A percentile compares a stretch with the other conserved stretches of the same genome.
Conservation (phyloP, 2,329 filamentous ascomycete species). For the Sporothrix dimorphospora region DNA sequence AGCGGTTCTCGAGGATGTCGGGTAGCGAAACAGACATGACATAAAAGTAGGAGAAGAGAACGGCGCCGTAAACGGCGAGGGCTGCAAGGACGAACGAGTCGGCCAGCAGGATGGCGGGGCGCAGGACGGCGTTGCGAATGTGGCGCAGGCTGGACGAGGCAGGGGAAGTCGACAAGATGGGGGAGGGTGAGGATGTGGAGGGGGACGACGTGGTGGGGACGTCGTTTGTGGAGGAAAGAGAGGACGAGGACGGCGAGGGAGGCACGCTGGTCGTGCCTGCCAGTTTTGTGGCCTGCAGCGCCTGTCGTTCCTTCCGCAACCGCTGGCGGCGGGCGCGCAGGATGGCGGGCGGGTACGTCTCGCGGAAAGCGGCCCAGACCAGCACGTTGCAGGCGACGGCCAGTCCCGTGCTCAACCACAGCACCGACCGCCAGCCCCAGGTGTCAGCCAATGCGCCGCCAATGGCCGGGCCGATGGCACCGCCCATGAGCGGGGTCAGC, state of each 20-base stretch:
- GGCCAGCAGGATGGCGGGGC: constrained; percentile 53
- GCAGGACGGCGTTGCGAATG: constrained; percentile 49
- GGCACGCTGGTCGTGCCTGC: neutral
- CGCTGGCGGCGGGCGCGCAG: constrained; percentile 49
- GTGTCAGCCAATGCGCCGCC: constrained; percentile 41
- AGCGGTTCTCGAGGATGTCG: constrained; percentile 52
- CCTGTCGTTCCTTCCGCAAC: constrained; percentile 35
- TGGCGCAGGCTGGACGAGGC: constrained; percentile 53
- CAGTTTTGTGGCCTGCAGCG: neutral
- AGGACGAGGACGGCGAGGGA: constrained; percentile 32
- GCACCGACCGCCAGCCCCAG: constrained; percentile 43
- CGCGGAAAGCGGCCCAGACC: constrained; percentile 39
- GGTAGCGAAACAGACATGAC: constrained; percentile 58
- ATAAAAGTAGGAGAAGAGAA: constrained; percentile 58
- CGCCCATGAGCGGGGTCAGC: constrained; percentile 40
- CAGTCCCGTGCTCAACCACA: constrained; percentile 39
- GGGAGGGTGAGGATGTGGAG: neutral
- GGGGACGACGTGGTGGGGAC: neutral
- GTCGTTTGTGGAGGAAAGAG: neutral
- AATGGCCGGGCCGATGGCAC: constrained; percentile 40
- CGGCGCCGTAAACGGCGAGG: constrained; percentile 50
- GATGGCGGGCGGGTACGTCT: constrained; percentile 50
- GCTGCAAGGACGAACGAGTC: constrained; percentile 49
- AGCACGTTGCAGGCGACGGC: constrained; percentile 35
- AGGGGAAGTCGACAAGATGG: constrained; percentile 34